Evolutionary conservation across 2,329 filamentous ascomycete genomes (phyloP).

Genomic region (Uncinocarpus reesii): DNA sequence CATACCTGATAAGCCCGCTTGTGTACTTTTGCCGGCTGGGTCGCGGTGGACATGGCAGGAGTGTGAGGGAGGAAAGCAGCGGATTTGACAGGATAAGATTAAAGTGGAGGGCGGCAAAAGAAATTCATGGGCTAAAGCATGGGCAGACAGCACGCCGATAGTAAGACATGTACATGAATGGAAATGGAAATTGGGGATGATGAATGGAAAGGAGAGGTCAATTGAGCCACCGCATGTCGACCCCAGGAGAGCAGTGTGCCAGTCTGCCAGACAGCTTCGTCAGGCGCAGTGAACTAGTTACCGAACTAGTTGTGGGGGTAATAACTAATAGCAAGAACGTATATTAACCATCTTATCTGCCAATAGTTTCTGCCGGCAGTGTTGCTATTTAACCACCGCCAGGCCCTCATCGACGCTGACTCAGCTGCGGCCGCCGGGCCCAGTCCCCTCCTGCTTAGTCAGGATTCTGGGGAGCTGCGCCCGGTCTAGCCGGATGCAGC

Average conservation of each 20-base stretch:
- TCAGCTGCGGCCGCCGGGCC: neutral
- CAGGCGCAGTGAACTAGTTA: too few relatives aligned
- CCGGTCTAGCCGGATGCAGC: neutral
- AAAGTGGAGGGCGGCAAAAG: neutral
- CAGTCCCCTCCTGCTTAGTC: neutral
- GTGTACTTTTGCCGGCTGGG: constrained; percentile 15
- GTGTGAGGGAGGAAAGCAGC: constrained; percentile 2
- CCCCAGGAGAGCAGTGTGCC: too few relatives aligned
- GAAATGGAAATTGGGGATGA: neutral
- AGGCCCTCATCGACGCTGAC: neutral
- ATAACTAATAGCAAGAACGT: too few relatives aligned
- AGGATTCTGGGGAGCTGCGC: neutral
- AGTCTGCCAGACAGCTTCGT: too few relatives aligned
- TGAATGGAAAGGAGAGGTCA: neutral
- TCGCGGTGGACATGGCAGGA: constrained; percentile 16
- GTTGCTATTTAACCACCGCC: too few relatives aligned
- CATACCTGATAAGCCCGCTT: constrained; percentile 21
- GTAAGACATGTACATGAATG: constrained; percentile 2
- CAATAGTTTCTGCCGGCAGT: too few relatives aligned
- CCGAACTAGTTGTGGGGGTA: too few relatives aligned
- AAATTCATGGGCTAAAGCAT: neutral
- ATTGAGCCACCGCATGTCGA: too few relatives aligned
- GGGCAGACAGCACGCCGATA: too few relatives aligned
- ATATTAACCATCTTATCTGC: too few relatives aligned
- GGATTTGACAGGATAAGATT: neutral